Evolutionary conservation across 2,329 filamentous ascomycete genomes (phyloP).

Genomic region (Ophiocordyceps sinensis): DNA sequence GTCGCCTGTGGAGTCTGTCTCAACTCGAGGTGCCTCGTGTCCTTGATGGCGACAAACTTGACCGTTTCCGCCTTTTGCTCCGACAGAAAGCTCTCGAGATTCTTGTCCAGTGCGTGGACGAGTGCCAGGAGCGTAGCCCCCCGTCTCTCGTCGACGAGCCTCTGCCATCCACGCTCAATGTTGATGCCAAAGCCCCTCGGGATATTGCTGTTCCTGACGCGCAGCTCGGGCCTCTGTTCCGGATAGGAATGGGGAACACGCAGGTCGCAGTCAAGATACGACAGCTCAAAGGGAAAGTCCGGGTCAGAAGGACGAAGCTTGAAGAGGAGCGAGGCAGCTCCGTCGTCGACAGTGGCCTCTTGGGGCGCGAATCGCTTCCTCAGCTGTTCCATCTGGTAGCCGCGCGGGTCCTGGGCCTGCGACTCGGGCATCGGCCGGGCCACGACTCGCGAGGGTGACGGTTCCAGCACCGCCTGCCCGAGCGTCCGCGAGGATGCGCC

Average conservation of each 20-base stretch:
- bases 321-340: slow-evolving; percentile 46
- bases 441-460: slow-evolving; percentile 35
- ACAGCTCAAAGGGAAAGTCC: slow-evolving; percentile 69
- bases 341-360: slow-evolving; percentile 26
- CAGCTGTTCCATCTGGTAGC: slow-evolving; percentile 63
- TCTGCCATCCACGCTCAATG: slow-evolving; percentile 60
- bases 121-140: slow-evolving; percentile 48
- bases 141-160: slow-evolving; percentile 39
- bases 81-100: slow-evolving; percentile 55
- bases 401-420: slow-evolving; percentile 52
- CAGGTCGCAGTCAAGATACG: slow-evolving; percentile 52
- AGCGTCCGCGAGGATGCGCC: slow-evolving; percentile 17
- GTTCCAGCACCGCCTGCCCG: slow-evolving; percentile 31
- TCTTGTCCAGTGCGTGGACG: slow-evolving; percentile 57
- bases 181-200: slow-evolving; percentile 61
- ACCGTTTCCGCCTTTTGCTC: slow-evolving; percentile 59
- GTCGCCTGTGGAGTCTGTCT: slow-evolving; percentile 3
- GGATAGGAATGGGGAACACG: slow-evolving; percentile 53
- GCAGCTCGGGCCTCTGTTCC: slow-evolving; percentile 38
- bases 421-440: slow-evolving; percentile 50
- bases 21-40: slow-evolving; percentile 32
- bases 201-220: slow-evolving; percentile 54
- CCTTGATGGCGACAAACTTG: slow-evolving; percentile 49
- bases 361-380: slow-evolving; percentile 46
- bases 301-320: slow-evolving; percentile 61